A percentile compares a stretch with the other conserved stretches of the same genome.
Evolutionary conservation across 78 protist genomes (phyloP).

Genomic region (Dictyostelium capitatum): DNA sequence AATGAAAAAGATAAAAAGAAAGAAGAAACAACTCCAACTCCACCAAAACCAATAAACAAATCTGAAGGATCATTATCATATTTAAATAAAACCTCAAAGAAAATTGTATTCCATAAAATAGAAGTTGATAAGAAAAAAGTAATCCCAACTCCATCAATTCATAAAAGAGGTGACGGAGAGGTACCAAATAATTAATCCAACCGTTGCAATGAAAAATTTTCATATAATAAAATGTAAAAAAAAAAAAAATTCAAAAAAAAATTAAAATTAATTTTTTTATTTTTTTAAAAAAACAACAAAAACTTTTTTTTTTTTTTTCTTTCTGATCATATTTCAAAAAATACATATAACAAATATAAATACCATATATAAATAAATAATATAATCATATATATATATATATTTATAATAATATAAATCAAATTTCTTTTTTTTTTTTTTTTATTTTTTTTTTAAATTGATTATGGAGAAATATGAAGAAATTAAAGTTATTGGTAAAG

Average conservation of each 20-base stretch:
- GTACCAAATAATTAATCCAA: too few relatives aligned
- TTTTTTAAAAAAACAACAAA: too few relatives aligned
- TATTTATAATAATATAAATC: too few relatives aligned
- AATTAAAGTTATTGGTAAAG: constrained; percentile 89
- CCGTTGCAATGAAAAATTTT: too few relatives aligned
- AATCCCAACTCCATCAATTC: background rate
- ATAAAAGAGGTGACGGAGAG: background rate
- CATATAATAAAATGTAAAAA: too few relatives aligned
- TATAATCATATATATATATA: too few relatives aligned
- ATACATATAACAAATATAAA: too few relatives aligned
- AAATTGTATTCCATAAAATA: background rate
- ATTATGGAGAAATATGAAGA: constrained; percentile 73
- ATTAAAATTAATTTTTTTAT: too few relatives aligned
- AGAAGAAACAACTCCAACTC: background rate
- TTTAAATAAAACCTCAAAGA: constrained; percentile 1
- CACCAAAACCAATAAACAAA: background rate
- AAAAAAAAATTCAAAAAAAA: too few relatives aligned
- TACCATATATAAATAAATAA: too few relatives aligned
- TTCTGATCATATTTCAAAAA: too few relatives aligned
- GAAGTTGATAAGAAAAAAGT: constrained; percentile 19
- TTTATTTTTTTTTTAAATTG: background rate
- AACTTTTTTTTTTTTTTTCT: too few relatives aligned
- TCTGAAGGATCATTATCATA: background rate
- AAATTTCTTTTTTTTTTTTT: background rate
- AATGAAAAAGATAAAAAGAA: background rate